phyloP scores from a whole-genome alignment of 805 yeast genomes.

The Sugiyamaella mastotermitis region DNA sequence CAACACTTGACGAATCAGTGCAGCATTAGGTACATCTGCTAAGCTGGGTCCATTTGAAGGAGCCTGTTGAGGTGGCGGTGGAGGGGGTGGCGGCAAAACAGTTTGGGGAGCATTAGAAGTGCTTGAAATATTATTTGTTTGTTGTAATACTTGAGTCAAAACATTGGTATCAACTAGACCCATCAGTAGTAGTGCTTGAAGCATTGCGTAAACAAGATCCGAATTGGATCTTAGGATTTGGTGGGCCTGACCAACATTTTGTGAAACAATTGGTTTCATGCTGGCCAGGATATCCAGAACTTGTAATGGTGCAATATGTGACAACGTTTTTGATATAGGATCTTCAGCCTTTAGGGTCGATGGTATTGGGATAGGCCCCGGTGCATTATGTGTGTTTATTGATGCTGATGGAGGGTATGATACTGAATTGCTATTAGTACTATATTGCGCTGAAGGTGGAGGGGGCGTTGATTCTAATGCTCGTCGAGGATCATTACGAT shows the following conservation, averaged over 20 bases:
- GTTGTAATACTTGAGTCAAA: conserved; percentile 21
- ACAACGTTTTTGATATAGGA: conserved; percentile 43
- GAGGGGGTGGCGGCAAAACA: conserved; percentile 11
- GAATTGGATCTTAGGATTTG: conserved; percentile 56
- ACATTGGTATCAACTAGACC: conserved; percentile 30
- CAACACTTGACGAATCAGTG: conserved; percentile 44
- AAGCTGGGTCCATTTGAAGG: conserved; percentile 11
- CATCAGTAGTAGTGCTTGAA: conserved; percentile 54
- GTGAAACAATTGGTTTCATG: conserved; percentile 50
- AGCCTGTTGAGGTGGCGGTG: conserved; percentile 15
- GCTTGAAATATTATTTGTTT: conserved; percentile 1
- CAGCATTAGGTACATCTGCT: conserved; percentile 37
- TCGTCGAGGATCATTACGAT: no score
- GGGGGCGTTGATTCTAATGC: no score
- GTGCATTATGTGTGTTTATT: neutral
- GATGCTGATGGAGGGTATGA: conserved; percentile 5
- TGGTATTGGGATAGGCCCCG: conserved; percentile 30
- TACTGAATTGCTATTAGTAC: neutral
- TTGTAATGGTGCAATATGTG: conserved; percentile 44
- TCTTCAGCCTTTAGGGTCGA: conserved; percentile 31
- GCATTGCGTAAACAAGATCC: conserved; percentile 69
- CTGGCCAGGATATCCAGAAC: conserved; percentile 47
- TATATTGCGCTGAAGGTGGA: no score
- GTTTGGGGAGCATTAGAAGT: conserved; percentile 10
- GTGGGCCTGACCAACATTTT: conserved; percentile 52